Base-by-base conservation (phyloP, 805 yeast species). In the Scheffersomyces amazonensis region DNA sequence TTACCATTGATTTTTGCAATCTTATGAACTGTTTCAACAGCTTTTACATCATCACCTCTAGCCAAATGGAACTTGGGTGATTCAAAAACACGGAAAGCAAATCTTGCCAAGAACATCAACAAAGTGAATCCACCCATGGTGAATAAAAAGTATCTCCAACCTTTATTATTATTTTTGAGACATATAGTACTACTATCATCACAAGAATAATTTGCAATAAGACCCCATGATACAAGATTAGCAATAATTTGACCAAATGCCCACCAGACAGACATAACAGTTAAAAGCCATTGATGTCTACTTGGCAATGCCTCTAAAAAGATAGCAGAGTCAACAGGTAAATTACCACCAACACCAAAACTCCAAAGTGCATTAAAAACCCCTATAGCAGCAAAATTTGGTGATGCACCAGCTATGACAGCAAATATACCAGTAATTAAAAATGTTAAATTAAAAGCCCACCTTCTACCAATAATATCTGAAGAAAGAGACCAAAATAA, bases 161-260 rank as follows among this genome's bases (percentile, higher is more conserved):
- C 85, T 60, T 74, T 69, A 53, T 80, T 80, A 32, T 70, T 62
- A 7, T 45, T 43, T 15, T 77, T 68, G 23, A 62, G 57, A 52
- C 85, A 80, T 15, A 55, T 40, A 4, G 57, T 53, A 8, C 54
- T 56, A 1, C 44, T 10, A 24, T 39, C 46, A 20, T 36, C 36
- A 50, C 84, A 78, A 4, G 78, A 71, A 42, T 63, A 63, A 41
- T 72, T 67, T 11, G 79, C 71, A 34, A 80, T 58, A 38, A 75
- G 71, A 0, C 78, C 82, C 80, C 81, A 79, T 4, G 80, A 72
- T 29, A 77, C 48, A 15, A 77, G 56, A 22, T 65, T 64, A 10
- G 80, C 71, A 31, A 78, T 60, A 2, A 80, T 68, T 52, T 79
- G 83, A 22, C 83, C 84, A 24, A 79, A 62, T 32, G 82, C 80